These are phyloP conservation scores for Sutorius australiensis DNA, from an alignment of 768 basidiomycete genomes.

Conservation along the genomic window DNA sequence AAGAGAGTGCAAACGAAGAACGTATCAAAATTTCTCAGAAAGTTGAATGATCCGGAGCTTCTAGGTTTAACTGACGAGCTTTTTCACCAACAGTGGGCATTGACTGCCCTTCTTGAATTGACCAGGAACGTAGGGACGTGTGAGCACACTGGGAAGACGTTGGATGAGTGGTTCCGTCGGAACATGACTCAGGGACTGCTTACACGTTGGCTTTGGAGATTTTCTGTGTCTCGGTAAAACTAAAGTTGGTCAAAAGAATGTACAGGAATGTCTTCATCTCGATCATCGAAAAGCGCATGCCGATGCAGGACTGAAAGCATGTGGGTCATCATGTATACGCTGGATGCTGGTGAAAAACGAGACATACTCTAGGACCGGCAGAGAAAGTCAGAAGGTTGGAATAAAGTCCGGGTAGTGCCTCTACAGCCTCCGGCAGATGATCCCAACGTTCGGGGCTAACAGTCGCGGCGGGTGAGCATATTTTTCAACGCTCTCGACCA, in stretches of 20 bases:
- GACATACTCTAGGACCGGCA: conserved; percentile 71
- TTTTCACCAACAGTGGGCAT: conserved; percentile 53
- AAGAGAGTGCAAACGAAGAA: not conserved
- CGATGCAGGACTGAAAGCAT: conserved; percentile 68
- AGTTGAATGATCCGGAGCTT: not conserved
- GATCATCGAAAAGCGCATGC: conserved; percentile 76
- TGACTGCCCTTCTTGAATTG: conserved; percentile 57
- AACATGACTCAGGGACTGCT: conserved; percentile 23
- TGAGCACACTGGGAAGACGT: conserved; percentile 47
- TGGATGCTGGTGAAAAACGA: not conserved
- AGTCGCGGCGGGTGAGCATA: not conserved
- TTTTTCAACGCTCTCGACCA: not conserved
- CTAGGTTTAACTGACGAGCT: conserved; percentile 18
- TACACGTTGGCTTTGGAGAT: conserved; percentile 63
- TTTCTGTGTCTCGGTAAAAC: conserved; percentile 49
- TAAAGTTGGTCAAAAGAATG: conserved; percentile 64
- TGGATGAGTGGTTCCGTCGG: not conserved
- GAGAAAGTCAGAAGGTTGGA: conserved; percentile 74
- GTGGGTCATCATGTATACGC: not conserved
- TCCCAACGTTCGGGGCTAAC: conserved; percentile 80
- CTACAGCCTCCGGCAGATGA: conserved; percentile 63
- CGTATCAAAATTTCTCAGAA: not conserved
- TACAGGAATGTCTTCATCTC: conserved; percentile 80
- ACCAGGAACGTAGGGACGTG: conserved; percentile 57
- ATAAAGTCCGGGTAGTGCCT: conserved; percentile 67